Base-by-base conservation (phyloP, 306 rosid genomes). In the Oemleria cerasiformis region DNA sequence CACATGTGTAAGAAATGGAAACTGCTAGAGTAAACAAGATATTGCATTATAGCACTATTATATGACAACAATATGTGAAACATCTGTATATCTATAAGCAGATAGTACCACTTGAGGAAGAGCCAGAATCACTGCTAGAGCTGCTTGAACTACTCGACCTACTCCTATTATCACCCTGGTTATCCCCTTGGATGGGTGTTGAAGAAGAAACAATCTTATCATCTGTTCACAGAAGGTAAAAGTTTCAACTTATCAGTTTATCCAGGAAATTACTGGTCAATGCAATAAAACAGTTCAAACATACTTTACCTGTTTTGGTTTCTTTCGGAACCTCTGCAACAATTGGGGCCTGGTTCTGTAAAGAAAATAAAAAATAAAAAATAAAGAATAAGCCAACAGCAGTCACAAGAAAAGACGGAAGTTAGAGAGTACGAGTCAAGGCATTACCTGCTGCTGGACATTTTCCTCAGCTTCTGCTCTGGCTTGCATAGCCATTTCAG, bases 121-220 rank as follows among this genome's bases (percentile, higher is more conserved):
- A 91, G 60, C 96, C 96, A 59, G 99, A 94, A 84, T 83, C 97
- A 65, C 99, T 91, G 82, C 96, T 94, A 41, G 99, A 94, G 81
- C 96, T 87, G 90, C 95, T 86, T 70, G 97, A 89, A 80, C 99
- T 94, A 83, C 98, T 89, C 65, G 96, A 87, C 81, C 96, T 89
- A 87, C 96, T 91, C 74, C 88, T 82, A 82, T 86, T 82, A 78
- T 86, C 84, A 16, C 81, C 83, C 74, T 75, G 90, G 66, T 75
- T 82, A 70, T 79, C 90, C 68, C 76, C 87, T 76, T 80, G 95
- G 63, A 73, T 72, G 25, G 95, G 88, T 54, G 84, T 68, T 4
- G 86, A 75, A 40, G 88, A 71, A 44, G 91, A 77, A 59, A 78
- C 75, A 67, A 71, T 84, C 34, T 79, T 83, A 60, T 81, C 91